phyloP scores from a whole-genome alignment of 2,329 filamentous ascomycete genomes.

The Truncatella angustata region DNA sequence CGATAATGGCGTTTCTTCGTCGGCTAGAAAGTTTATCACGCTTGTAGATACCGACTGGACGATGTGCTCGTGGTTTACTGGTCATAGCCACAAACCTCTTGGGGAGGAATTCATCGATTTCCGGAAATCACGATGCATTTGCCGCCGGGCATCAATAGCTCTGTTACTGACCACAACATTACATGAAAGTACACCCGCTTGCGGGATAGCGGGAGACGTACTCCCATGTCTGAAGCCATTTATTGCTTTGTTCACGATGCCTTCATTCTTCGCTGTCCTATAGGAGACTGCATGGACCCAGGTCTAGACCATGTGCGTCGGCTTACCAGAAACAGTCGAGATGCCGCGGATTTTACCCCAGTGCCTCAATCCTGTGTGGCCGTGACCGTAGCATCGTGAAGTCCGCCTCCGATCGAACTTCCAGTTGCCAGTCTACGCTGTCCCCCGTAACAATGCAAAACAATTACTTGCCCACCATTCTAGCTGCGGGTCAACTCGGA shows the following conservation, averaged over 20 bases:
- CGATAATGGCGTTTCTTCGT: neutral
- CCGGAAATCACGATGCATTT: conserved; percentile 1
- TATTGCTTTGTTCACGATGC: neutral
- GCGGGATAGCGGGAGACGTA: no score
- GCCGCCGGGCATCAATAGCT: neutral
- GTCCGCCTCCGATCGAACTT: conserved; percentile 3
- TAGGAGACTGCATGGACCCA: conserved; percentile 1
- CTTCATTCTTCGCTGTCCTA: conserved; percentile 7
- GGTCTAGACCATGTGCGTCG: conserved; percentile 9
- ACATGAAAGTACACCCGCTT: no score
- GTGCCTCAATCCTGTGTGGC: conserved; percentile 7
- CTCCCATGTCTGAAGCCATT: neutral
- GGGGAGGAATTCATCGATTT: neutral
- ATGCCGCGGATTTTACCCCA: conserved; percentile 1
- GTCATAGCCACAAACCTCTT: no score
- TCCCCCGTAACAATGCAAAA: neutral
- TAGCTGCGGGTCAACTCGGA: neutral
- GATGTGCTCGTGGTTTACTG: no score
- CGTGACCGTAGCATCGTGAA: conserved; percentile 7
- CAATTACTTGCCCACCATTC: no score
- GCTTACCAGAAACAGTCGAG: conserved; percentile 8
- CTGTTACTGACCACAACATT: neutral
- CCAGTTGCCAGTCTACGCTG: neutral
- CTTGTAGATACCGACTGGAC: neutral
- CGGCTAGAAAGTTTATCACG: neutral